phyloP scores from a whole-genome alignment of 306 rosid species.

The barrel medic (Medicago truncatula) region MtrunA17r5.0-ANR NC_053045.1:64085001-64085500 shows the following conservation, averaged over 20 bases:
- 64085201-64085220: conserved; percentile 15
- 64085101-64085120: neutral
- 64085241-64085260: conserved; percentile 11
- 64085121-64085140: neutral
- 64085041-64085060: neutral
- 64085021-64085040: conserved; percentile 12
- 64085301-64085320: no score
- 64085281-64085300: neutral
- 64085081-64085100: neutral
- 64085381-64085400: no score
- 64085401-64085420: no score
- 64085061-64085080: conserved; percentile 1
- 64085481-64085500: no score
- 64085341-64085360: no score
- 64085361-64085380: no score
- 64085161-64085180: neutral
- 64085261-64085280: neutral
- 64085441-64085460: no score
- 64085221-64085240: neutral
- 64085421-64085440: no score
- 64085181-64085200: neutral
- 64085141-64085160: neutral
- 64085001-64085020: conserved; percentile 7
- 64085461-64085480: no score
- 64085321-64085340: no score